Percentiles rank a stretch among this genome's conserved stretches.
phyloP scores from a whole-genome alignment of 106 monocot genomes.

The Apostasia shenzhenica region DNA sequence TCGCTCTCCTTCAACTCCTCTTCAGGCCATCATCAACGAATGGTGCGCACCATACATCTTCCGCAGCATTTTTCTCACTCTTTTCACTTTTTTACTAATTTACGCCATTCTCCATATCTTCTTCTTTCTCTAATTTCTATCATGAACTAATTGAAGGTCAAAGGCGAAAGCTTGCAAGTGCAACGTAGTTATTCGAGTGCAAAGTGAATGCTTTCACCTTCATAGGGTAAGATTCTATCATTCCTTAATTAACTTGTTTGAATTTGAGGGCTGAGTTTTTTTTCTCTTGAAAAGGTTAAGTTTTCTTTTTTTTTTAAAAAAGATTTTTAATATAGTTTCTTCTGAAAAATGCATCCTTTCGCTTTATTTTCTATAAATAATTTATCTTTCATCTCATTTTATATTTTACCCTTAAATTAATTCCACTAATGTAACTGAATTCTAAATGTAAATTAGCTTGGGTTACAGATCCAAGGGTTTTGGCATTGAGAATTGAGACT shows the following conservation, averaged over 20 bases:
- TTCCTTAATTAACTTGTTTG: background rate
- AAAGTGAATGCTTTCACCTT: conserved; percentile 57
- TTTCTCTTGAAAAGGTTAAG: background rate
- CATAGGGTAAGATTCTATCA: conserved; percentile 53
- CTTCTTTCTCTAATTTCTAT: background rate
- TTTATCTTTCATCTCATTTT: background rate
- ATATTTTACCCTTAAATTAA: background rate
- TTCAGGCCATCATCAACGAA: conserved; percentile 40
- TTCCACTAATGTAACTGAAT: background rate
- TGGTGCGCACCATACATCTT: conserved; percentile 29
- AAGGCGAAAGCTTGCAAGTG: conserved; percentile 35
- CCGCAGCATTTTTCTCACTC: background rate
- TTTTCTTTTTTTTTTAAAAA: background rate
- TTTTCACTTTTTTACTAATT: background rate
- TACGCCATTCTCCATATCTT: background rate
- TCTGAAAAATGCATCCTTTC: background rate
- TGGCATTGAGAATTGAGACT: background rate
- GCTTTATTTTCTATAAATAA: background rate
- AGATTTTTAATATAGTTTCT: background rate
- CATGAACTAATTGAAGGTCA: conserved; percentile 29
- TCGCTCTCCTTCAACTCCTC: conserved; percentile 22
- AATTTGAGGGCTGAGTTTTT: background rate
- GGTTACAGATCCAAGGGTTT: background rate
- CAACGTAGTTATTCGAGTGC: conserved; percentile 43
- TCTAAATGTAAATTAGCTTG: background rate